Evolutionary conservation across 352 stramenopile species (phyloP).

Genomic region (Pythium sukuiense): DNA sequence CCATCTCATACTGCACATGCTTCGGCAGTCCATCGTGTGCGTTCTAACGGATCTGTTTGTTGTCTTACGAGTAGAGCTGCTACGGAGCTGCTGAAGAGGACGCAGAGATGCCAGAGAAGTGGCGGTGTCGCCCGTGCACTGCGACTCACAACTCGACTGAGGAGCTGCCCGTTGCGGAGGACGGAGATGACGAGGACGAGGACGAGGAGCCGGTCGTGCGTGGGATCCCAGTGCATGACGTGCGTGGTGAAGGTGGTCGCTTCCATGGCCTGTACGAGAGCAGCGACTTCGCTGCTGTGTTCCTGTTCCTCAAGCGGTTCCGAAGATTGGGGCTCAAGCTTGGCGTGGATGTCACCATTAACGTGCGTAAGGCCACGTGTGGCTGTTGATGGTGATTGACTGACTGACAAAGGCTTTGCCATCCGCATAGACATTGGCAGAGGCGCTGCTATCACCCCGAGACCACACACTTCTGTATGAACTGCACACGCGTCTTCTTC

Average conservation of each 20-base stretch:
- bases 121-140: conserved; percentile 60
- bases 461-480: conserved; percentile 40
- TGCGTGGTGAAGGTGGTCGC: conserved; percentile 30
- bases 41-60: neutral
- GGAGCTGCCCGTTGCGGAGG: conserved; percentile 18
- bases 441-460: conserved; percentile 35
- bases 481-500: conserved; percentile 47
- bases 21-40: conserved; percentile 30
- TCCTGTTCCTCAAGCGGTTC: conserved; percentile 73
- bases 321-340: conserved; percentile 55
- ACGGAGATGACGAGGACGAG: conserved; percentile 9
- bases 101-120: conserved; percentile 38
- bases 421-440: conserved; percentile 32
- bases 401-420: neutral
- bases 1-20: conserved; percentile 28
- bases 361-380: conserved; percentile 29
- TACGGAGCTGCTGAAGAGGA: conserved; percentile 50
- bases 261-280: conserved; percentile 41
- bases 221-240: conserved; percentile 41
- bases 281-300: conserved; percentile 57
- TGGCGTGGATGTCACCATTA: conserved; percentile 39
- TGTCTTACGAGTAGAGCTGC: conserved; percentile 34
- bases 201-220: conserved; percentile 23
- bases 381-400: neutral
- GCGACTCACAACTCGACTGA: conserved; percentile 41